These are phyloP conservation scores for Russula ochroleuca DNA, from an alignment of 768 basidiomycete genomes.

Conservation along the genomic window DNA sequence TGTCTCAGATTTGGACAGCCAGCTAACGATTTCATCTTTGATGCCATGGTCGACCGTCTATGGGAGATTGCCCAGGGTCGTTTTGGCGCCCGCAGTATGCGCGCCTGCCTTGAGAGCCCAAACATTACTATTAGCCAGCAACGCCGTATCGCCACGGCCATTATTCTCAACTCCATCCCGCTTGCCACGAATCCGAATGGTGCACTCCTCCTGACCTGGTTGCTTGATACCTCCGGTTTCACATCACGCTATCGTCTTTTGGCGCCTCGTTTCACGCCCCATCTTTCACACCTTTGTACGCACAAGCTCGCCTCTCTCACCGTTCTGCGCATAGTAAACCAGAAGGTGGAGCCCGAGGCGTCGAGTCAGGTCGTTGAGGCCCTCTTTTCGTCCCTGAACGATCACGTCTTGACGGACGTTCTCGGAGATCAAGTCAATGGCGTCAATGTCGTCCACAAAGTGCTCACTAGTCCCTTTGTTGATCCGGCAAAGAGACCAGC, in stretches of 20 bases:
- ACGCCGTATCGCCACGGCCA: constrained; percentile 89
- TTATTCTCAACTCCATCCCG: constrained; percentile 96
- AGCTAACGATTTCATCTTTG: constrained; percentile 92
- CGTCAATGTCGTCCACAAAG: constrained; percentile 88
- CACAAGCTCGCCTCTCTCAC: constrained; percentile 96
- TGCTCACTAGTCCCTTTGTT: constrained; percentile 82
- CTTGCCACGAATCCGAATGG: constrained; percentile 98
- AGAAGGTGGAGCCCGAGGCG: constrained; percentile 89
- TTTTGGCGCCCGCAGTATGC: constrained; percentile 96
- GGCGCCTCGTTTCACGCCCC: constrained; percentile 94
- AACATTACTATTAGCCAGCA: constrained; percentile 85
- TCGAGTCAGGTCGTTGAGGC: constrained; percentile 83
- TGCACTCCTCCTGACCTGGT: constrained; percentile 91
- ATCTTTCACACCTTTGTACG: constrained; percentile 93
- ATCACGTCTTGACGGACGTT: constrained; percentile 90
- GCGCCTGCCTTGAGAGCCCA: constrained; percentile 91
- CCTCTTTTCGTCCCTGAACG: constrained; percentile 83
- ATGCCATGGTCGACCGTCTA: constrained; percentile 95
- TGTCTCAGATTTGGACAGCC: constrained; percentile 89
- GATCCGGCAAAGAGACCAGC: constrained; percentile 61
- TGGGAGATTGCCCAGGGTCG: constrained; percentile 99
- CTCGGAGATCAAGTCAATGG: constrained; percentile 96
- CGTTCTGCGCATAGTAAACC: constrained; percentile 93
- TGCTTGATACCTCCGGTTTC: constrained; percentile 91
- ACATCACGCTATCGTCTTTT: constrained; percentile 92